Base-by-base conservation (phyloP, 768 basidiomycete genomes). In the Lepiota brunneoincarnata region DNA sequence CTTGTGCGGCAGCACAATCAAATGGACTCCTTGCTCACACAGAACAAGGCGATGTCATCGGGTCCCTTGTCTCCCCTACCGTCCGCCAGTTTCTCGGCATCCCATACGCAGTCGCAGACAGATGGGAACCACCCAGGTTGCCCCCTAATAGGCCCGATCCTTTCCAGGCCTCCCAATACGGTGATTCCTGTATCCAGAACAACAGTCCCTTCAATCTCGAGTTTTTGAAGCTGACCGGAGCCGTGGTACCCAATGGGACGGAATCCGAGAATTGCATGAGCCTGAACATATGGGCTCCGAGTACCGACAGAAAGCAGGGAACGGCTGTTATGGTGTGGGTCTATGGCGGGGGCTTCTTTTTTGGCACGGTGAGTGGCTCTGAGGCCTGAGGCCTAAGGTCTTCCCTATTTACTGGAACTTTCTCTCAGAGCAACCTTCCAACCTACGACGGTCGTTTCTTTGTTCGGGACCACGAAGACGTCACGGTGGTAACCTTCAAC, bases 201-300 rank as follows among this genome's bases (percentile, higher is more conserved):
- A 56, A 51, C 18, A 58, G 63, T 4, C 54, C 51, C 10, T 54
- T 58, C 28, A 51, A 64, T 17, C 59, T 66, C 55, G 67, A 71
- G 40, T 58, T 67, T 28, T 43, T 59, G 34, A 59, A 69, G 10
- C 42, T 64, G 24, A 65, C 68, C 45, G 58, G 57, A 17, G 62
- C 57, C 12, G 58, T 64, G 10, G 59, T 67, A 9, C 57, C 65
- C 23, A 54, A 54, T 24, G 61, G 68, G 3, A 64, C 67, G 1
- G 70, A 70, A 46, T 68, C 69, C 3, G 75, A 76, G 52, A 42
- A 70, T 20, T 76, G 75, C 49, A 46, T 72, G 38, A 70, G 58
- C 7, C 61, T 73, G 44, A 76, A 75, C 49, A 63, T 76, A 20
- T 76, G 73, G 74, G 58, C 69, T 17, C 74, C 74, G 17, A 54